phyloP scores from a whole-genome alignment of 192 early-diverging fungal genomes.

The Kickxella alabastrina region DNA sequence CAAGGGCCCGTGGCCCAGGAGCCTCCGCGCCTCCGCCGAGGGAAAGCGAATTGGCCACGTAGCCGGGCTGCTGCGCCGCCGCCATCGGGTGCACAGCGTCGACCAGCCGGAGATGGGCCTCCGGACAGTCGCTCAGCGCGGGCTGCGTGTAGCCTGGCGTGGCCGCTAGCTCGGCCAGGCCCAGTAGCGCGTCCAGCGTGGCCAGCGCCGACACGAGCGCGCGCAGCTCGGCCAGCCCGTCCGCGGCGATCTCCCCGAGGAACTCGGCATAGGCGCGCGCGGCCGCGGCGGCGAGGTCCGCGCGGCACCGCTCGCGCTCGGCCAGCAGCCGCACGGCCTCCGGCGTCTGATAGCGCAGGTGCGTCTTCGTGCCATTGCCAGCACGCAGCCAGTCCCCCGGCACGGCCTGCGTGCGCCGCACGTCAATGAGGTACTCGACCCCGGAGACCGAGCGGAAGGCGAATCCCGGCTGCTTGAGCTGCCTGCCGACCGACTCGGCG shows the following conservation, averaged over 20 bases:
- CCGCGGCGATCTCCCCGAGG: constrained; percentile 49
- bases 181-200: constrained; percentile 59
- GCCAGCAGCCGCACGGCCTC: constrained; percentile 58
- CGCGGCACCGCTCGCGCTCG: constrained; percentile 57
- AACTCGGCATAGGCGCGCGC: constrained; percentile 67
- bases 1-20: constrained; percentile 73
- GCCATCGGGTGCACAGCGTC: constrained; percentile 78
- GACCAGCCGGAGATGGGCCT: constrained; percentile 69
- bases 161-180: constrained; percentile 68
- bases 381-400: constrained; percentile 75
- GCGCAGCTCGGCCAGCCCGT: constrained; percentile 65
- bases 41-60: constrained; percentile 84
- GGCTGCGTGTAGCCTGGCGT: constrained; percentile 87
- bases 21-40: constrained; percentile 63
- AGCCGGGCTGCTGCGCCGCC: constrained; percentile 51
- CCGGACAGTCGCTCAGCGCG: constrained; percentile 63
- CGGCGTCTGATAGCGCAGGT: constrained; percentile 34
- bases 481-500: constrained; percentile 49
- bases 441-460: constrained; percentile 63
- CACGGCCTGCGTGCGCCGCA: constrained; percentile 56
- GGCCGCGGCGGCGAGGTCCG: constrained; percentile 59
- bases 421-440: constrained; percentile 75
- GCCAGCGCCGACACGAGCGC: constrained; percentile 61
- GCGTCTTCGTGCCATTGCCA: constrained; percentile 49
- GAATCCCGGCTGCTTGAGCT: constrained; percentile 48